Conservation (phyloP, 2,329 filamentous ascomycete genomes). For the Drechslera avenae region DNA sequence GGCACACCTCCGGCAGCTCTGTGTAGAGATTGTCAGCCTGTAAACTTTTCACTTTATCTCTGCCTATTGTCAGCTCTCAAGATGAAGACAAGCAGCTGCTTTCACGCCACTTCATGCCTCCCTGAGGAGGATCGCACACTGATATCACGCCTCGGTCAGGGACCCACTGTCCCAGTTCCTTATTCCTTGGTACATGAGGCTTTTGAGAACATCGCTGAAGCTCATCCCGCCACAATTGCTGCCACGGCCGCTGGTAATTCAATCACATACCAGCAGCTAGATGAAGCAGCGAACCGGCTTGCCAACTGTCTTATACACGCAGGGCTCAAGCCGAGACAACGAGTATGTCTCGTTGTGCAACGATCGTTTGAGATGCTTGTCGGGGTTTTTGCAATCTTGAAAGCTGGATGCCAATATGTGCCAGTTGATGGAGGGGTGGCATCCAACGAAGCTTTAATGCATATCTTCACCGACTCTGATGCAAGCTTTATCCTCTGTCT, state of each 20-base stretch:
- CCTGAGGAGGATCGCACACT: conserved; percentile 26
- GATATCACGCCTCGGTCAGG: conserved; percentile 33
- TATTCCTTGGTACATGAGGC: conserved; percentile 31
- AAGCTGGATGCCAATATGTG: conserved; percentile 64
- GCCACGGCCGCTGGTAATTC: conserved; percentile 25
- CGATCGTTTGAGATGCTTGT: conserved; percentile 63
- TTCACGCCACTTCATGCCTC: conserved; percentile 22
- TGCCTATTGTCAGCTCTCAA: neutral
- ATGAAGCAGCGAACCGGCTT: conserved; percentile 36
- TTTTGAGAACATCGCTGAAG: conserved; percentile 37
- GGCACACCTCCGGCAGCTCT: neutral
- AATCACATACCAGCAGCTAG: conserved; percentile 38
- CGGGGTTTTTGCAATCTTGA: conserved; percentile 63
- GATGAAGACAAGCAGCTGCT: conserved; percentile 2
- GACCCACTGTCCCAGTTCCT: conserved; percentile 22
- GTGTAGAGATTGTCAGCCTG: neutral
- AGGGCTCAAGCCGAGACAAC: conserved; percentile 45
- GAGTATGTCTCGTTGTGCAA: conserved; percentile 60
- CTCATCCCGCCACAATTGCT: conserved; percentile 28
- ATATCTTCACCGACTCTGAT: conserved; percentile 56
- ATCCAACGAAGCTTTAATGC: conserved; percentile 46
- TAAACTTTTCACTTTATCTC: neutral
- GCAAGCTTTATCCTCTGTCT: conserved; percentile 57
- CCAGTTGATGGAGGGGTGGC: conserved; percentile 60
- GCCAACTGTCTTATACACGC: conserved; percentile 36